Base-by-base conservation (phyloP, 2,329 filamentous ascomycete species). In the Periglandula ipomoeae region DNA sequence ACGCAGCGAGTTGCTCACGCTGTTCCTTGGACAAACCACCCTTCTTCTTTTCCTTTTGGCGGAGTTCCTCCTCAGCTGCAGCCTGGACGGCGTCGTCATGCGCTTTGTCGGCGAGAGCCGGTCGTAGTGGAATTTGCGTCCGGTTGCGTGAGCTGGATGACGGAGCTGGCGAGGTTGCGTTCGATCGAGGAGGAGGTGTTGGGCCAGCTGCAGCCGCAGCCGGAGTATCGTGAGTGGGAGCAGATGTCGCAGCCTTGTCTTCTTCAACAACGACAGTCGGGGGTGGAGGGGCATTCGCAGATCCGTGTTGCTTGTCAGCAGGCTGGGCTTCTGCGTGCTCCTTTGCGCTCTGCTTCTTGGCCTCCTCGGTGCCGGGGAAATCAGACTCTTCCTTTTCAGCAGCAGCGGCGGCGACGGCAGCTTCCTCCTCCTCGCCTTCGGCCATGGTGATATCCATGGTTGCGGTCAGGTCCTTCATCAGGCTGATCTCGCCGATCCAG, bases 401-500 rank as follows among this genome's bases (percentile, higher is more conserved):
- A 39, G 17, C 35, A 4, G 32, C 22, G 3, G 32, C 44, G 5
- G 22, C 44, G 6, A 22, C 44, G 3, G 34, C 34, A 7, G 69
- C 71, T n/a, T 73, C 72, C 3, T 71, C 72, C 15, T 76, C 74
- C 5, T 75, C 76, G 34, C 86, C 84, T 59, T 89, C 87, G 49
- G 87, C 76, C 82, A 89, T 91, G 19, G 89, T 90, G 57, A 98
- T 97, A 61, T 98, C 93, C 91, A 98, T 97, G 40, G 90, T 95
- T 61, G 89, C 89, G 17, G 91, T 97, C 48, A 98, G 77, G 62
- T 98, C 93, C 73, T 96, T 97, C 87, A 98, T 96, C 50, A 98
- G 81, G 45, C 88, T 93, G 58, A 98, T 95, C 75, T 98, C 93
- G 57, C 93, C 93, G 62, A 98, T 97, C 76, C 93, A 89, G 72